Evolutionary conservation across 2,329 filamentous ascomycete genomes (phyloP), one percentile per base, ranked within the genome.

Genomic region (Nigrospora sphaerica): DNA sequence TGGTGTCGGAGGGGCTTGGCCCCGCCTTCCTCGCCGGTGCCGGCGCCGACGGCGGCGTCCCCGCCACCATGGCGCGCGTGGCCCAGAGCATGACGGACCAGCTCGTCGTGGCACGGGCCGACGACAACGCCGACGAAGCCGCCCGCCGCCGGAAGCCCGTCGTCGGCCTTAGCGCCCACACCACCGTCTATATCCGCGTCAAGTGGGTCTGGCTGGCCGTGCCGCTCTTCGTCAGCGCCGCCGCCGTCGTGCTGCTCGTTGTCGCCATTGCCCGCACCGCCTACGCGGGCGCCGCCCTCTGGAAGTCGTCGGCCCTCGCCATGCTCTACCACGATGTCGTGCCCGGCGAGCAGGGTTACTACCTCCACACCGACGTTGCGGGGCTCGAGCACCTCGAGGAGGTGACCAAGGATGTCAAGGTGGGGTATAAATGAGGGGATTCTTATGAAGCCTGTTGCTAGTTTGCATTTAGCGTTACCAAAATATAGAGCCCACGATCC

Each of bases 31-130:
- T 41, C 19, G 19, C 19, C 11, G 50, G 49, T 40, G 45, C 47
- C 9, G 45, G 40, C 13, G 16, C 3, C 13, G 34, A 28, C 14
- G 41, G 32, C n/a, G 37, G 49, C 32, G 46, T 49, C 5, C 5
- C 46, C 1, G 18, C 31, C 9, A 45, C 40, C 37, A 35, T 54
- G 12, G 41, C 41, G 6, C 37, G 19, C 12, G 51, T 52, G 47
- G 41, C 41, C 6, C 23, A 45, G 28, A 53, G 48, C 44, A 53
- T 54, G 52, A 55, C 53, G 23, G 36, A 52, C 32, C 44, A 53
- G 23, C 48, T 50, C 2, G 28, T 17, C 7, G 19, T 7, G 19
- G 19, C 19, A 7, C 19, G 19, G 19, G 19, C 19, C 4, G 19
- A 7, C 19, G 19, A 23, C 4, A 7, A 23, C 19, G 19, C 19